A percentile compares a stretch with the other conserved stretches of the same genome.
Conservation (phyloP, 2,329 filamentous ascomycete species). For the Dactylellina haptotyla region DNA sequence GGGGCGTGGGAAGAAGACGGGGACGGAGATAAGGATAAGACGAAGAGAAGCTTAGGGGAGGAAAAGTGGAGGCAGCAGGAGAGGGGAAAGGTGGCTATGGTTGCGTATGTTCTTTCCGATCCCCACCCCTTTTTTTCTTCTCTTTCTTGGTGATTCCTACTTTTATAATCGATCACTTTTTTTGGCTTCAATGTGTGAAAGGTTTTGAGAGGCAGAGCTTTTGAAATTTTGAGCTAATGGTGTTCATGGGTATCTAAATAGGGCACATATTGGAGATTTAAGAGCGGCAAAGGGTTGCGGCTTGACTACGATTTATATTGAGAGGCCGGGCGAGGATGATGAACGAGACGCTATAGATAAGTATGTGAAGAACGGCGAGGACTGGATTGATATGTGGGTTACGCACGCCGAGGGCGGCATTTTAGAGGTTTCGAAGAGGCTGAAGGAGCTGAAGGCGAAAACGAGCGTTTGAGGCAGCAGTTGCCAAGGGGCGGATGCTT, state of each 20-base stretch:
- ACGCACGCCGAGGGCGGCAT: slow-evolving; percentile 66
- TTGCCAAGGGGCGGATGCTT: no score
- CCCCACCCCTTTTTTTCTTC: not conserved
- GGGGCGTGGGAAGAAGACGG: slow-evolving; percentile 23
- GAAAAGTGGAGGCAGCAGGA: slow-evolving; percentile 29
- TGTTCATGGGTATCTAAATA: not conserved
- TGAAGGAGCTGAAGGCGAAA: slow-evolving; percentile 57
- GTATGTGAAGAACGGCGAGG: slow-evolving; percentile 66
- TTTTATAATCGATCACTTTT: no score
- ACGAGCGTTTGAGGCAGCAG: not conserved
- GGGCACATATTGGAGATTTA: slow-evolving; percentile 37
- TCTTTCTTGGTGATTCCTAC: not conserved
- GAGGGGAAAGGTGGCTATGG: slow-evolving; percentile 73
- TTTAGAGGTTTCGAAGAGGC: slow-evolving; percentile 65
- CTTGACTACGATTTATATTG: slow-evolving; percentile 77
- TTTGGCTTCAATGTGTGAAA: no score
- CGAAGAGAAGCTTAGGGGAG: no score
- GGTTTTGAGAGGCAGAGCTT: no score
- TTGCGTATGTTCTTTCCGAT: slow-evolving; percentile 74
- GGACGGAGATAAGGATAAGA: not conserved
- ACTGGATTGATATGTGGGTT: slow-evolving; percentile 75
- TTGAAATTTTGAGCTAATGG: no score
- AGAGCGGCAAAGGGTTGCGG: slow-evolving; percentile 71
- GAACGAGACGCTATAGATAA: slow-evolving; percentile 67
- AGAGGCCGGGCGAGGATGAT: slow-evolving; percentile 72